These are phyloP conservation scores for Austroboletus niveus DNA, from an alignment of 1,284 basidiomycete species.

Conservation along the genomic window DNA sequence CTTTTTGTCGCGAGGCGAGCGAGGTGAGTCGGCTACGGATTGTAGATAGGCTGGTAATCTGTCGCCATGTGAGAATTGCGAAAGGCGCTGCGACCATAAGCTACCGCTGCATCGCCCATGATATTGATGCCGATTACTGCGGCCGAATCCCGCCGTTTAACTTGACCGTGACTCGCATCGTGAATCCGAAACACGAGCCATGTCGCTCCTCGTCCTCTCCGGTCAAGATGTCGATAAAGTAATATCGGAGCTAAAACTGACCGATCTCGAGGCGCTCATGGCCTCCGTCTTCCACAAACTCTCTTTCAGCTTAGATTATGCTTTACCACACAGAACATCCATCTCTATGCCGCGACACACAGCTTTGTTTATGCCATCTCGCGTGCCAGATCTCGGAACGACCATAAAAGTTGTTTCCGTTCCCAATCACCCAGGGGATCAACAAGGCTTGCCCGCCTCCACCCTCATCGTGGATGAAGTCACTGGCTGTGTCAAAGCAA, in stretches of 20 bases:
- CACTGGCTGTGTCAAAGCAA: slow-evolving; percentile 63
- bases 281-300: slow-evolving; percentile 48
- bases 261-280: slow-evolving; percentile 53
- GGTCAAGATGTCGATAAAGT: slow-evolving; percentile 44
- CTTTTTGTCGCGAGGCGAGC: too few species aligned
- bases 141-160: too few species aligned
- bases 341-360: slow-evolving; percentile 51
- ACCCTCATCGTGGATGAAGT: slow-evolving; percentile 75
- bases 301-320: slow-evolving; percentile 30
- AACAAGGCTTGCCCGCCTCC: slow-evolving; percentile 67
- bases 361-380: slow-evolving; percentile 71
- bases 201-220: slow-evolving; percentile 54
- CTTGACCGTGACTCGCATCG: too few species aligned
- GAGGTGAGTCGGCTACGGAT: too few species aligned
- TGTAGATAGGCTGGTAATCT: too few species aligned
- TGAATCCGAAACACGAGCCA: neutral
- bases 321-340: slow-evolving; percentile 50
- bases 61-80: too few species aligned
- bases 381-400: slow-evolving; percentile 46
- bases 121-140: too few species aligned
- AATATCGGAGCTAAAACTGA: slow-evolving; percentile 16
- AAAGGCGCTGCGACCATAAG: too few species aligned
- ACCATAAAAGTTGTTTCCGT: slow-evolving; percentile 75
- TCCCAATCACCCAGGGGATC: slow-evolving; percentile 43
- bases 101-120: too few species aligned